phyloP scores from a whole-genome alignment of 2,329 filamentous ascomycete genomes.

The Phialocephala sp. region DNA sequence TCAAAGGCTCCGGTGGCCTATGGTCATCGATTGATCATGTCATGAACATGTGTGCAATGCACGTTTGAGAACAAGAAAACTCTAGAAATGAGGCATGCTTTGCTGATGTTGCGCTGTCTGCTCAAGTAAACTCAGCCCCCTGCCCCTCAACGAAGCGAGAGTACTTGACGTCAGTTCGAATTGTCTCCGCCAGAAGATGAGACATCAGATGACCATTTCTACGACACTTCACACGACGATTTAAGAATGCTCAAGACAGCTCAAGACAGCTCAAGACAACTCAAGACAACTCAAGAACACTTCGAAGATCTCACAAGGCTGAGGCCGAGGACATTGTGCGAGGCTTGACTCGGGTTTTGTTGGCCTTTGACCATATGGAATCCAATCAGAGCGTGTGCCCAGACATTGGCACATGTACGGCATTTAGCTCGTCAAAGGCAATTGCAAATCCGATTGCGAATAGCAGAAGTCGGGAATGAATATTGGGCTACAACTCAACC shows the following conservation, averaged over 20 bases:
- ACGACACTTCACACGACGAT: neutral
- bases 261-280: neutral
- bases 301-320: neutral
- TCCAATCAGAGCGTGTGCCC: neutral
- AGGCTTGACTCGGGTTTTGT: neutral
- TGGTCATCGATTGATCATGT: constrained; percentile 8
- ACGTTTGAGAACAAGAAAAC: neutral
- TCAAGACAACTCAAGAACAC: neutral
- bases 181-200: neutral
- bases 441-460: neutral
- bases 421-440: neutral
- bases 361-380: neutral
- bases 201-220: neutral
- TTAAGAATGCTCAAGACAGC: neutral
- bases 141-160: constrained; percentile 6
- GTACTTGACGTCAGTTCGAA: constrained; percentile 3
- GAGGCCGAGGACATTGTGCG: neutral
- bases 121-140: neutral
- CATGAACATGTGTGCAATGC: neutral
- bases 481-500: neutral
- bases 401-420: neutral
- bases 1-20: constrained; percentile 3
- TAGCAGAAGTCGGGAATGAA: neutral
- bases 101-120: neutral
- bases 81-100: neutral